Percentiles rank a stretch among this genome's conserved stretches.
Conservation (phyloP, 768 basidiomycete species). For the Suillus subalutaceus region DNA sequence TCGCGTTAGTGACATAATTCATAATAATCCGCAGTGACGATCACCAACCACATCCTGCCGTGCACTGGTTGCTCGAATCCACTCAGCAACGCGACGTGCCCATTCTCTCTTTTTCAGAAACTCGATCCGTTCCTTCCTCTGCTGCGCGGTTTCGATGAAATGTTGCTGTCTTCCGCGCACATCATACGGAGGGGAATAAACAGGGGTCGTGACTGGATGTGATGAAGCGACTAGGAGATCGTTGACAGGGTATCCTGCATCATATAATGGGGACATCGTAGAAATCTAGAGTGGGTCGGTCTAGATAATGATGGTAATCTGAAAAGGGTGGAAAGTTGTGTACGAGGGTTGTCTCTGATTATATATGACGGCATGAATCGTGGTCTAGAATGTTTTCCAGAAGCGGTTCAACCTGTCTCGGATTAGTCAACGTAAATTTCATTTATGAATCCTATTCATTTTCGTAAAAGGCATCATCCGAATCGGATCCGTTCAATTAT, state of each 20-base stretch:
- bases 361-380: slow-evolving; percentile 11
- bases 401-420: slow-evolving; percentile 12
- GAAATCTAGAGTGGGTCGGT: not conserved
- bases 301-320: slow-evolving; percentile 7
- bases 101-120: slow-evolving; percentile 51
- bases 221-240: slow-evolving; percentile 7
- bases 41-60: slow-evolving; percentile 28
- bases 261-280: not conserved
- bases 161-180: slow-evolving; percentile 45
- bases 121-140: slow-evolving; percentile 54
- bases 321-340: slow-evolving; percentile 15
- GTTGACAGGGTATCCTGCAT: slow-evolving; percentile 7
- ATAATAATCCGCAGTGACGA: not conserved
- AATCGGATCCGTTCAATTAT: slow-evolving; percentile 1
- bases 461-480: not conserved
- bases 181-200: slow-evolving; percentile 40
- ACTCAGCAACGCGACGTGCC: slow-evolving; percentile 42
- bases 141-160: slow-evolving; percentile 47
- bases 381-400: slow-evolving; percentile 12
- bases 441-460: slow-evolving; percentile 7
- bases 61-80: slow-evolving; percentile 36
- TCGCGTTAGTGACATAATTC: not conserved
- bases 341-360: slow-evolving; percentile 11
- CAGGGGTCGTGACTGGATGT: slow-evolving; percentile 28
- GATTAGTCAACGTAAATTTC: slow-evolving; percentile 14